Base-by-base conservation (phyloP, 2,329 filamentous ascomycete genomes). In the Ascochyta clinopodiicola region DNA sequence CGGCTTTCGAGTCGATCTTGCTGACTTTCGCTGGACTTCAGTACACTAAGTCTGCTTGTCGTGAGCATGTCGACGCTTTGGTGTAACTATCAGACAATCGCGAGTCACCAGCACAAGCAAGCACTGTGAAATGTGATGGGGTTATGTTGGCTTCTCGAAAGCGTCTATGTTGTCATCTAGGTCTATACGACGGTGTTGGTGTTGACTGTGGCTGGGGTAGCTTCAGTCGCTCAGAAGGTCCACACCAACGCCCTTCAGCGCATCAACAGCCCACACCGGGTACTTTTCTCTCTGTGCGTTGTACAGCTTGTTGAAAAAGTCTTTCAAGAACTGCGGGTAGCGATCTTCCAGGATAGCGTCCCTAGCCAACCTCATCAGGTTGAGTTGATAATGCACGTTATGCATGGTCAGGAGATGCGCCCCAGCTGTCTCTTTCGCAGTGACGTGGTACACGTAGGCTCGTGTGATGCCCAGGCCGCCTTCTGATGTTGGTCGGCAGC, bases 381-480 rank as follows among this genome's bases (percentile, higher is more conserved):
- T 84, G 49, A 99, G 81, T 73, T 96, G 86, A 71, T 96, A 96
- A 79, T 92, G 92, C 24, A 99, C 91, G 71, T 99, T 99, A 76
- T 99, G 95, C 71, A 98, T 92, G 0, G 92, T 96, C 50, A 99
- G 79, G 72, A 89, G 70, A 78, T 89, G 87, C 15, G 96, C 95
- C 7, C 94, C 92, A 1, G 91, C 93, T 0, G 95, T 99, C 80
- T 99, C 95, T 78, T 99, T 99, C 25, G 89, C 89, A 0, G 91
- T 88, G 61, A 96, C 87, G 78, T 99, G 95, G 73, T 97, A 88
- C 43, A 98, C 87, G 76, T 92, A 97, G 3, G 95, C 93, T 60
- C 90, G 83, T 3, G 93, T 96, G 62, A 98, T 85, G 15, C 89
- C 91, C 60, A 97, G 79, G 0, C 90, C 88, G 25, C 89, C 90